Conservation (phyloP, 306 rosid genomes). For the Citrullus mucosospermus region DNA sequence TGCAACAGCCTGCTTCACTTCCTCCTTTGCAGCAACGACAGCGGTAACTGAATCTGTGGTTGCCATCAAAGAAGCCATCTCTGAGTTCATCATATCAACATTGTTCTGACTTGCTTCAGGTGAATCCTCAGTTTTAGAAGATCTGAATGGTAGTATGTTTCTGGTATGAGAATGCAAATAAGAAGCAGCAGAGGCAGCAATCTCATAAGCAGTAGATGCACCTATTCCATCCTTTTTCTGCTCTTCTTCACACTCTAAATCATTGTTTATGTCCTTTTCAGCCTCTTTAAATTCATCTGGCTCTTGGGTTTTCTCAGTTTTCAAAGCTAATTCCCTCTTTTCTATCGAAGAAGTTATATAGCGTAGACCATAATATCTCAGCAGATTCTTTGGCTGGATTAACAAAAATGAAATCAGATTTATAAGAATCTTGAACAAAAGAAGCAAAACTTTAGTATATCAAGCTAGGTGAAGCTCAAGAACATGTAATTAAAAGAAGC, state of each 20-base stretch:
- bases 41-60: slow-evolving; percentile 87
- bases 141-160: slow-evolving; percentile 66
- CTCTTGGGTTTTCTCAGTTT: slow-evolving; percentile 30
- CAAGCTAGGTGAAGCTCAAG: background rate
- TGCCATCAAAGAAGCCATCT: slow-evolving; percentile 71
- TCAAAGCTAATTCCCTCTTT: slow-evolving; percentile 45
- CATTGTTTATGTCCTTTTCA: slow-evolving; percentile 17
- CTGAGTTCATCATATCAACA: slow-evolving; percentile 34
- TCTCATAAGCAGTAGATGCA: slow-evolving; percentile 54
- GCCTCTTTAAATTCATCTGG: slow-evolving; percentile 23
- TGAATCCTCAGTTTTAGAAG: slow-evolving; percentile 31
- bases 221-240: slow-evolving; percentile 35
- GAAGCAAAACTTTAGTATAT: background rate
- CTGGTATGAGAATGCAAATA: slow-evolving; percentile 60
- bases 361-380: slow-evolving; percentile 42
- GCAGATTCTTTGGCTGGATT: slow-evolving; percentile 65
- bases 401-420: slow-evolving; percentile 1
- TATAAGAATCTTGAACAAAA: background rate
- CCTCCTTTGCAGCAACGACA: slow-evolving; percentile 94
- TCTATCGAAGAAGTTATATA: slow-evolving; percentile 64
- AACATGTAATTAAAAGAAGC: background rate
- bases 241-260: slow-evolving; percentile 23
- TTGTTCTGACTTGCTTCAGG: slow-evolving; percentile 17
- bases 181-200: slow-evolving; percentile 90
- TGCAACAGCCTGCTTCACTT: slow-evolving; percentile 96